These are phyloP conservation scores for Verticillium klebahnii DNA, from an alignment of 2,329 filamentous ascomycete genomes.

Conservation along the genomic window DNA sequence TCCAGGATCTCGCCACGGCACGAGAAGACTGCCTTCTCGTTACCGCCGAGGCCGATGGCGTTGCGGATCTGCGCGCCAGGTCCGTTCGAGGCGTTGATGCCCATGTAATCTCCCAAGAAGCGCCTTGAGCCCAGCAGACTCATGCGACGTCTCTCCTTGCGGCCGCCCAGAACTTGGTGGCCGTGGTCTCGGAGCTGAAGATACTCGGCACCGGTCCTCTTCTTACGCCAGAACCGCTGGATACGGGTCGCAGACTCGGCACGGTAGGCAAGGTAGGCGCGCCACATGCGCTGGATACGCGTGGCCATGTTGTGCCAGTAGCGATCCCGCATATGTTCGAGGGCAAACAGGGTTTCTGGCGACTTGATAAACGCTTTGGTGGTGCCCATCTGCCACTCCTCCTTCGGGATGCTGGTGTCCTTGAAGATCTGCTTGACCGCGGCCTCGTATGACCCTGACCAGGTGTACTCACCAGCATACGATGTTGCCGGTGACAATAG, in stretches of 20 bases:
- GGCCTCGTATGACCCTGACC: slow-evolving; percentile 82
- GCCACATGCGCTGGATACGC: slow-evolving; percentile 94
- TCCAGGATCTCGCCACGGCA: slow-evolving; percentile 87
- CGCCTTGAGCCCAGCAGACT: slow-evolving; percentile 87
- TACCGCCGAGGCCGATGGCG: slow-evolving; percentile 64
- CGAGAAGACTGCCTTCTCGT: slow-evolving; percentile 80
- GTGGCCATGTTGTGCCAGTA: slow-evolving; percentile 99
- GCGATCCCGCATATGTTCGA: slow-evolving; percentile 95
- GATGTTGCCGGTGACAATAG: slow-evolving; percentile 89
- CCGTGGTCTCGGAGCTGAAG: slow-evolving; percentile 84
- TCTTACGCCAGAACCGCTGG: slow-evolving; percentile 92
- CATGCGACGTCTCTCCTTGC: slow-evolving; percentile 87
- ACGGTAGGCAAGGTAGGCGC: slow-evolving; percentile 89
- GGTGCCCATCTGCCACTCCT: slow-evolving; percentile 96
- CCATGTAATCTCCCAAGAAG: slow-evolving; percentile 93
- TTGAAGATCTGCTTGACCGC: slow-evolving; percentile 91
- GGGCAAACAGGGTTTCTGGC: slow-evolving; percentile 90
- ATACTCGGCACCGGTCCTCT: slow-evolving; percentile 85
- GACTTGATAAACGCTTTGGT: slow-evolving; percentile 98
- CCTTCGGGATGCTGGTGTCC: slow-evolving; percentile 89
- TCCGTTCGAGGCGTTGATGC: slow-evolving; percentile 74
- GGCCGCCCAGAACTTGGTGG: slow-evolving; percentile 72
- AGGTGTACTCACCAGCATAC: slow-evolving; percentile 96
- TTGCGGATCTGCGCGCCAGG: slow-evolving; percentile 77
- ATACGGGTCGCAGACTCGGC: slow-evolving; percentile 91